Percentiles rank a stretch among this genome's conserved stretches.
phyloP scores from a whole-genome alignment of 805 yeast species.

The Yarrowia porcina region DNA sequence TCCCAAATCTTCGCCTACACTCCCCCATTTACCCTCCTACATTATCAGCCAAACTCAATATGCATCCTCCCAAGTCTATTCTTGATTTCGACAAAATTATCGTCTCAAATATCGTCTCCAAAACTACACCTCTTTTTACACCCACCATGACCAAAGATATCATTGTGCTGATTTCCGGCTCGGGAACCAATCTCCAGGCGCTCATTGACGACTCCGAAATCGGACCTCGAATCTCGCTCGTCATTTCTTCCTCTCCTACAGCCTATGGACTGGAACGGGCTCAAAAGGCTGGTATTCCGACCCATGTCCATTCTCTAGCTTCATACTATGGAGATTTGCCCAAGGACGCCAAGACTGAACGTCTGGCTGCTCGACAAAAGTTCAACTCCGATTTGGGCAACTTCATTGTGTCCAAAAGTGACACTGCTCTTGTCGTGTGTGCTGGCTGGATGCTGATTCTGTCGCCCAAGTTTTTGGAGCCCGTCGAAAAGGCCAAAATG shows the following conservation, averaged over 20 bases:
- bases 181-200: slow-evolving; percentile 95
- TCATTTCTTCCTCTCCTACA: slow-evolving; percentile 77
- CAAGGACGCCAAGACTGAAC: slow-evolving; percentile 57
- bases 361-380: slow-evolving; percentile 58
- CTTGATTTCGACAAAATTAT: neutral
- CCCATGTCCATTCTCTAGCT: slow-evolving; percentile 65
- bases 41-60: neutral
- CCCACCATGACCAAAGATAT: slow-evolving; percentile 38
- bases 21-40: neutral
- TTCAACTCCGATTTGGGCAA: slow-evolving; percentile 80
- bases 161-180: slow-evolving; percentile 86
- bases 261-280: slow-evolving; percentile 91
- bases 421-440: slow-evolving; percentile 79
- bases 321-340: slow-evolving; percentile 70
- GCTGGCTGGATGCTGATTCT: slow-evolving; percentile 98
- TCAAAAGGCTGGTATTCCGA: slow-evolving; percentile 60
- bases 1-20: neutral
- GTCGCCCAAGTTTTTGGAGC: slow-evolving; percentile 69
- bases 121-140: neutral
- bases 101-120: neutral
- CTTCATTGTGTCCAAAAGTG: slow-evolving; percentile 59
- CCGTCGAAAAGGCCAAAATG: slow-evolving; percentile 56
- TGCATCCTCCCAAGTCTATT: neutral
- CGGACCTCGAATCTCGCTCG: slow-evolving; percentile 56
- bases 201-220: slow-evolving; percentile 67